Conservation (phyloP, 129 eudicot genomes). For the Sambucus nigra region DNA sequence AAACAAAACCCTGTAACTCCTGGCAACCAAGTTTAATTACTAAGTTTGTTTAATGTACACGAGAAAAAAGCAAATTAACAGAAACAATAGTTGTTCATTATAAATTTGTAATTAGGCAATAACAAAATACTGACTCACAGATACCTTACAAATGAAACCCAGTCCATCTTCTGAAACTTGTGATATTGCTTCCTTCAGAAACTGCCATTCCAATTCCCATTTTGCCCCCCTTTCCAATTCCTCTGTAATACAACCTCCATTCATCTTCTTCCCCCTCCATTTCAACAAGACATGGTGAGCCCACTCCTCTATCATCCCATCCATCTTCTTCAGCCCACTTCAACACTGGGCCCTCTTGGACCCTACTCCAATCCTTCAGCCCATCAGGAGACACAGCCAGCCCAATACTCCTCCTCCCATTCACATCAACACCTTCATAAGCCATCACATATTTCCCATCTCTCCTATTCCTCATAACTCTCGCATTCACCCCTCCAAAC, state of each 20-base stretch:
- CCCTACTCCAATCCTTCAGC: constrained; percentile 56
- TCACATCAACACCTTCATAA: constrained; percentile 74
- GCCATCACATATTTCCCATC: constrained; percentile 89
- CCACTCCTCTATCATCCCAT: constrained; percentile 73
- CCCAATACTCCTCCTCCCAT: constrained; percentile 66
- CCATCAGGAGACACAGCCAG: constrained; percentile 64
- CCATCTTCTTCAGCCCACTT: constrained; percentile 28
- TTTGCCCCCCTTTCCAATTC: constrained; percentile 47
- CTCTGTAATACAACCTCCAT: constrained; percentile 89
- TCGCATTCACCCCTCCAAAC: constrained; percentile 52
- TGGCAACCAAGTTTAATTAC: too few species aligned
- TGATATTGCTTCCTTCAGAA: constrained; percentile 46
- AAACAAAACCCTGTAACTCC: too few species aligned
- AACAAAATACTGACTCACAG: constrained; percentile 6
- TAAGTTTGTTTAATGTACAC: too few species aligned
- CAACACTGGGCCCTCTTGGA: constrained; percentile 37
- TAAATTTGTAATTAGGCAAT: neutral
- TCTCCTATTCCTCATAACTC: constrained; percentile 46
- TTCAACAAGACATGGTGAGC: constrained; percentile 75
- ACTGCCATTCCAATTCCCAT: constrained; percentile 81
- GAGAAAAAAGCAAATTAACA: too few species aligned
- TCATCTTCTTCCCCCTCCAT: constrained; percentile 78
- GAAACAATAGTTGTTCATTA: neutral
- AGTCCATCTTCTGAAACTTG: constrained; percentile 44
- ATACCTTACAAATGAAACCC: constrained; percentile 52